phyloP scores from a whole-genome alignment of 202 grass and related monocot genomes.

The Panicum hallii region DNA sequence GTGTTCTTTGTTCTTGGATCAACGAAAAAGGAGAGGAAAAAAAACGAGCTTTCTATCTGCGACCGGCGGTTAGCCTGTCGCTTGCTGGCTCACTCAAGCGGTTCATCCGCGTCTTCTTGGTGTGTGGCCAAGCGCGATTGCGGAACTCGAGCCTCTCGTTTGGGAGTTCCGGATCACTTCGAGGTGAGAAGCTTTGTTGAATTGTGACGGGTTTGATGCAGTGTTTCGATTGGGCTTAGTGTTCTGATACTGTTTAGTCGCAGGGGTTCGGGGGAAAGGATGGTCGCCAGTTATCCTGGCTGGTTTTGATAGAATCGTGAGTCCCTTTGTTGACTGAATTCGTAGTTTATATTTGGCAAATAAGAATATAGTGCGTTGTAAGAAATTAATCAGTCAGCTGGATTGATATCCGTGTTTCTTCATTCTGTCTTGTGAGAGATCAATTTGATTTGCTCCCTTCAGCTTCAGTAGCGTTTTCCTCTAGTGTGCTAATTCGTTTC shows the following conservation, averaged over 20 bases:
- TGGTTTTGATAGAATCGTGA: neutral
- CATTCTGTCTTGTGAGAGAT: neutral
- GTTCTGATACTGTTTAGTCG: neutral
- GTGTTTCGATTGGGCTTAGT: neutral
- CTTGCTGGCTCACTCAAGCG: neutral
- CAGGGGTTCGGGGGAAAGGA: neutral
- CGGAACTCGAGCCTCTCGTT: slow-evolving; percentile 14
- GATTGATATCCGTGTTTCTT: slow-evolving; percentile 1
- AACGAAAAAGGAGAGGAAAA: neutral
- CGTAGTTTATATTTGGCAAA: neutral
- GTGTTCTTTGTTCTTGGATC: slow-evolving; percentile 15
- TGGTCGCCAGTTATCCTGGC: neutral
- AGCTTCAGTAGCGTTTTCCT: neutral
- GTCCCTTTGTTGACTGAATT: neutral
- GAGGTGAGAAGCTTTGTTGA: slow-evolving; percentile 29
- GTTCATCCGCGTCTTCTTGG: slow-evolving; percentile 13
- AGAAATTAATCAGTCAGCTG: too few relatives aligned
- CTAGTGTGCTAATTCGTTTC: slow-evolving; percentile 8
- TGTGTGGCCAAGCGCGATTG: neutral
- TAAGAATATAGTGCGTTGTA: too few relatives aligned
- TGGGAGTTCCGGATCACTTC: neutral
- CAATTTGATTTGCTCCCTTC: slow-evolving; percentile 1
- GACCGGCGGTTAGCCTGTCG: slow-evolving; percentile 37
- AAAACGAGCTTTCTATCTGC: neutral
- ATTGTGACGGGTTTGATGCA: neutral